Evolutionary conservation across 768 basidiomycete genomes (phyloP).

Genomic region (Phanerodontia chrysosporium): DNA sequence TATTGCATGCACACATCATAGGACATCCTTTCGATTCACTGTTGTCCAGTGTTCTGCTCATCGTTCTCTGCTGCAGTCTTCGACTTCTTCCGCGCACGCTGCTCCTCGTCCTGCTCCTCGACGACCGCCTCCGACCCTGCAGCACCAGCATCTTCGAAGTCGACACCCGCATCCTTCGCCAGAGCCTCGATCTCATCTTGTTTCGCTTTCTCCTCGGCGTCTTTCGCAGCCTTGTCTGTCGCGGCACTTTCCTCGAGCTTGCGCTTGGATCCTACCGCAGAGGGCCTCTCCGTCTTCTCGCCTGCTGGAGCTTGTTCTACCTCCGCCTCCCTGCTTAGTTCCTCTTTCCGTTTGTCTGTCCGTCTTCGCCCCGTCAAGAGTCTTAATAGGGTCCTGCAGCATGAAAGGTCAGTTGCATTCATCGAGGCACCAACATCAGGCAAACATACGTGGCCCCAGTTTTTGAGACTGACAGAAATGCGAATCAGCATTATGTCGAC

Average conservation of each 20-base stretch:
- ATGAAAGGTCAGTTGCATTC: too few species aligned
- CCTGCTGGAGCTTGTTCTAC: background rate
- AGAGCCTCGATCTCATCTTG: background rate
- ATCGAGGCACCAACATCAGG: background rate
- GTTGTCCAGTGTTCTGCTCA: background rate
- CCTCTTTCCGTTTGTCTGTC: background rate
- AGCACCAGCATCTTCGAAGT: background rate
- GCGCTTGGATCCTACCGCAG: background rate
- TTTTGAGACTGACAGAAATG: slow-evolving; percentile 21
- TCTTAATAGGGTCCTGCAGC: slow-evolving; percentile 27
- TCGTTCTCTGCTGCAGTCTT: slow-evolving; percentile 10
- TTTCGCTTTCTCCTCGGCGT: background rate
- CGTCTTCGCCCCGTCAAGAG: slow-evolving; percentile 13
- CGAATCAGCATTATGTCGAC: background rate
- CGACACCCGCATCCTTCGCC: slow-evolving; percentile 1
- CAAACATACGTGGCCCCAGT: slow-evolving; percentile 30
- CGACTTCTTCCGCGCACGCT: slow-evolving; percentile 19
- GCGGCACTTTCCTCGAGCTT: background rate
- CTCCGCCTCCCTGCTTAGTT: background rate
- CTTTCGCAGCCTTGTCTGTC: background rate
- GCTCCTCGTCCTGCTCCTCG: background rate
- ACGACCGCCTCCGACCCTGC: background rate
- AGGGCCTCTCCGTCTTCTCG: background rate
- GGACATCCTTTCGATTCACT: background rate
- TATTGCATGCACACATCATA: too few species aligned